These are phyloP conservation scores for Hypoxylon rickii DNA, from an alignment of 495 filamentous ascomycete genomes.

Conservation along the genomic window DNA sequence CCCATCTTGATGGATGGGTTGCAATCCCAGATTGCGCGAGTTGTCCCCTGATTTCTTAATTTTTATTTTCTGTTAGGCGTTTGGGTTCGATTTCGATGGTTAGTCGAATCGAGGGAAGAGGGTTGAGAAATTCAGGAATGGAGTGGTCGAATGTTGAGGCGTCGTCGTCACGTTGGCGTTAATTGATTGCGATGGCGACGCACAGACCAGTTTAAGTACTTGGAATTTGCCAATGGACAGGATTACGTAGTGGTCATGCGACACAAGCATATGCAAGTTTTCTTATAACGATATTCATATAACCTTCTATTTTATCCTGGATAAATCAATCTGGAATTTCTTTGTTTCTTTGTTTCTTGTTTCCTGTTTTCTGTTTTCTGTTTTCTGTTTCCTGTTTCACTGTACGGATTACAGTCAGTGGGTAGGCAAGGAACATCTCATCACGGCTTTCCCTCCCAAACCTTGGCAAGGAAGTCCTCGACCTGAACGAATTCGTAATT, in stretches of 20 bases:
- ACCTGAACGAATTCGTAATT: slow-evolving; percentile 54
- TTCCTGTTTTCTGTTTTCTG: too few species aligned
- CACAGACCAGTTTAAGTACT: slow-evolving; percentile 11
- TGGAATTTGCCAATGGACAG: too few species aligned
- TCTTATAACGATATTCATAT: not conserved
- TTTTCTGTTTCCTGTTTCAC: too few species aligned
- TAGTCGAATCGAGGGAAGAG: not conserved
- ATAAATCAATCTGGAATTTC: too few species aligned
- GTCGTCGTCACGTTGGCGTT: slow-evolving; percentile 12
- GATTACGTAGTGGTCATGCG: slow-evolving; percentile 21
- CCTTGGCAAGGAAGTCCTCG: slow-evolving; percentile 53
- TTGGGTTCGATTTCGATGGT: not conserved
- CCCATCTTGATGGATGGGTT: slow-evolving; percentile 66
- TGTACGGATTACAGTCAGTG: too few species aligned
- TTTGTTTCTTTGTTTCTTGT: too few species aligned
- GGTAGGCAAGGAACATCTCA: too few species aligned
- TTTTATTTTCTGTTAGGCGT: too few species aligned
- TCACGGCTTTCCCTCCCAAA: slow-evolving; percentile 54
- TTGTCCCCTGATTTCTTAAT: too few species aligned
- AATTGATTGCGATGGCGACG: slow-evolving; percentile 14
- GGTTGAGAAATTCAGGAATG: slow-evolving; percentile 2
- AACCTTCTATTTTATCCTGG: too few species aligned
- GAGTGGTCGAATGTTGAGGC: not conserved
- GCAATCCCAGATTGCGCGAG: not conserved
- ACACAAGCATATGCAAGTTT: not conserved